A percentile compares a stretch with the other conserved stretches of the same genome.
These are phyloP conservation scores for Musa troglodytarum DNA, from an alignment of 176 grass and related monocot species.

Conservation along the genomic window DNA sequence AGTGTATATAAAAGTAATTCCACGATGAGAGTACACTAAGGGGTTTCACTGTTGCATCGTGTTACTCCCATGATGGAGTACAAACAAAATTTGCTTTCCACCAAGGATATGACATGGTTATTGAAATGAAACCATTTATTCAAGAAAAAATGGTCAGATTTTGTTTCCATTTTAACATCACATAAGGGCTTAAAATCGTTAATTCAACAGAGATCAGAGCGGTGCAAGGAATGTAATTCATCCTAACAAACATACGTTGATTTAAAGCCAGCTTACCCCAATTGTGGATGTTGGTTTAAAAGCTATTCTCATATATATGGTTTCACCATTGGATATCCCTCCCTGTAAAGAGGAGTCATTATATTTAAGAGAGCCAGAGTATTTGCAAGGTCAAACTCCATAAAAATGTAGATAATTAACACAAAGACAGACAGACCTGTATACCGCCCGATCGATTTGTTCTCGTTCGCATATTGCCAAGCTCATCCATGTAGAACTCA, in stretches of 20 bases:
- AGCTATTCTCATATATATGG: constrained; percentile 87
- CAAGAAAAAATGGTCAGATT: neutral
- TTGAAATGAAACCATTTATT: neutral
- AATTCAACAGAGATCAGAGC: neutral
- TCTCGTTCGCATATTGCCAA: constrained; percentile 67
- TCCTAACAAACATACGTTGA: neutral
- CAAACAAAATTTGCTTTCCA: too few relatives aligned
- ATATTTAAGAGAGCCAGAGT: neutral
- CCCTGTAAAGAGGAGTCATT: constrained; percentile 36
- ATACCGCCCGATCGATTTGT: constrained; percentile 51
- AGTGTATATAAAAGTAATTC: neutral
- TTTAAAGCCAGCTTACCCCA: constrained; percentile 38
- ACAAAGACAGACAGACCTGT: neutral
- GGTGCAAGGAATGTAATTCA: neutral
- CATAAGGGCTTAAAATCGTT: neutral
- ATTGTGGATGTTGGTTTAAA: constrained; percentile 97
- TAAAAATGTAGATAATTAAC: neutral
- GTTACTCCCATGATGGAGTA: neutral
- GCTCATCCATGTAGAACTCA: constrained; percentile 81
- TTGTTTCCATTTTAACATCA: neutral
- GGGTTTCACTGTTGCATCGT: neutral
- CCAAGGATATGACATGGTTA: neutral
- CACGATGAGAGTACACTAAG: neutral
- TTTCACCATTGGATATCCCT: constrained; percentile 96
- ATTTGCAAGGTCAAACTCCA: neutral